Evolutionary conservation across 2,329 filamentous ascomycete genomes (phyloP).

Genomic region (Parafenestella ontariensis): DNA sequence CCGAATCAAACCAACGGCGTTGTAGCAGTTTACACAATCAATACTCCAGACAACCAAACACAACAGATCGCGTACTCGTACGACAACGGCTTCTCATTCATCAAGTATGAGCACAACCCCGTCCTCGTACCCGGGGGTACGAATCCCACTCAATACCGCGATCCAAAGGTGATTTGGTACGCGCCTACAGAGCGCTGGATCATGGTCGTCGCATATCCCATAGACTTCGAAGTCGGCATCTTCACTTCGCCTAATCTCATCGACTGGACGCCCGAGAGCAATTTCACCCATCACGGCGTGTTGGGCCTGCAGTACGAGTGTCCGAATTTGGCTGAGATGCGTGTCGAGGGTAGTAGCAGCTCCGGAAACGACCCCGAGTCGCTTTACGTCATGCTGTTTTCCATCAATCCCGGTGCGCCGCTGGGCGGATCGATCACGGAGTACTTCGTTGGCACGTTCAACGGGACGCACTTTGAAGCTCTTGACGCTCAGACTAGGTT

Average conservation of each 20-base stretch:
- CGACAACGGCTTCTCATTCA: constrained; percentile 69
- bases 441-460: constrained; percentile 67
- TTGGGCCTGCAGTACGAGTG: constrained; percentile 68
- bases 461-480: constrained; percentile 67
- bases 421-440: constrained; percentile 63
- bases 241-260: constrained; percentile 67
- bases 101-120: constrained; percentile 66
- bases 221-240: constrained; percentile 66
- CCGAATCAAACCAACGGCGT: constrained; percentile 66
- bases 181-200: constrained; percentile 59
- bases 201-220: constrained; percentile 62
- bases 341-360: constrained; percentile 48
- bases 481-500: constrained; percentile 53
- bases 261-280: constrained; percentile 65
- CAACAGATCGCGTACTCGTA: constrained; percentile 69
- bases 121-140: constrained; percentile 59
- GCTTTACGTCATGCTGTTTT: constrained; percentile 57
- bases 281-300: constrained; percentile 63
- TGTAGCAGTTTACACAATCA: constrained; percentile 65
- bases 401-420: constrained; percentile 65
- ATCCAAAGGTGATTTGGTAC: constrained; percentile 68
- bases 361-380: constrained; percentile 43
- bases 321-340: constrained; percentile 66
- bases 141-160: constrained; percentile 65
- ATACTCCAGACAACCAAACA: constrained; percentile 54